These are phyloP conservation scores for Linnemannia zychae DNA, from an alignment of 192 early-diverging fungal genomes.

Conservation along the genomic window DNA sequence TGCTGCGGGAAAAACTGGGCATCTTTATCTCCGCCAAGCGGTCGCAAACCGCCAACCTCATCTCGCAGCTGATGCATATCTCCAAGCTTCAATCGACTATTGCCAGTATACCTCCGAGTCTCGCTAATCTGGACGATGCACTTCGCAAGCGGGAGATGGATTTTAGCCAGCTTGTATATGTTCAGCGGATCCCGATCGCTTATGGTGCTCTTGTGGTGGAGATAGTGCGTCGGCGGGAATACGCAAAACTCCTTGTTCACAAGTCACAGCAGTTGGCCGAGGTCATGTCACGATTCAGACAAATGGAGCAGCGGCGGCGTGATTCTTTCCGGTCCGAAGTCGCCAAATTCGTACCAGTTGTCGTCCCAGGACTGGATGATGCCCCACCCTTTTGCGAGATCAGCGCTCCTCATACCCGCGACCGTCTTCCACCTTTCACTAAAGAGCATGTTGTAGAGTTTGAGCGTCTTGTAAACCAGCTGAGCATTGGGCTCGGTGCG, in stretches of 20 bases:
- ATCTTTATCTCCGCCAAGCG: constrained; percentile 56
- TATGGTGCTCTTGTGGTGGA: constrained; percentile 66
- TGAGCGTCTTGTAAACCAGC: constrained; percentile 41
- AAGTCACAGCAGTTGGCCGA: constrained; percentile 59
- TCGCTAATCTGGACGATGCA: constrained; percentile 41
- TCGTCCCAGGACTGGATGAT: constrained; percentile 58
- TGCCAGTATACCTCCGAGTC: constrained; percentile 56
- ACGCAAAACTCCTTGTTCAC: constrained; percentile 54
- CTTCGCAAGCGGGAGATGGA: constrained; percentile 45
- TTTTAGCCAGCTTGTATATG: constrained; percentile 54
- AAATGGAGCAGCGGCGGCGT: constrained; percentile 54
- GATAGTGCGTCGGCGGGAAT: constrained; percentile 67
- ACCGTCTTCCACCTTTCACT: constrained; percentile 51
- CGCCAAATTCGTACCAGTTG: constrained; percentile 55
- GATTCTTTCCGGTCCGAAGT: constrained; percentile 58
- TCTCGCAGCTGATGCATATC: constrained; percentile 55
- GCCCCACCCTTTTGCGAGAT: constrained; percentile 64
- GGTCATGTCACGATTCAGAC: constrained; percentile 55
- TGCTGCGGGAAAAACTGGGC: constrained; percentile 43
- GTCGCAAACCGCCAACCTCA: constrained; percentile 49
- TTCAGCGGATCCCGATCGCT: constrained; percentile 61
- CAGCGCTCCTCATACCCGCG: constrained; percentile 49
- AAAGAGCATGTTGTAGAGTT: constrained; percentile 58
- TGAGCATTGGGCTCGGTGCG: constrained; percentile 21
- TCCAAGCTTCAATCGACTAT: constrained; percentile 59